These are phyloP conservation scores for Clarireedia homoeocarpa DNA, from an alignment of 2,329 filamentous ascomycete species.

Conservation along the genomic window DNA sequence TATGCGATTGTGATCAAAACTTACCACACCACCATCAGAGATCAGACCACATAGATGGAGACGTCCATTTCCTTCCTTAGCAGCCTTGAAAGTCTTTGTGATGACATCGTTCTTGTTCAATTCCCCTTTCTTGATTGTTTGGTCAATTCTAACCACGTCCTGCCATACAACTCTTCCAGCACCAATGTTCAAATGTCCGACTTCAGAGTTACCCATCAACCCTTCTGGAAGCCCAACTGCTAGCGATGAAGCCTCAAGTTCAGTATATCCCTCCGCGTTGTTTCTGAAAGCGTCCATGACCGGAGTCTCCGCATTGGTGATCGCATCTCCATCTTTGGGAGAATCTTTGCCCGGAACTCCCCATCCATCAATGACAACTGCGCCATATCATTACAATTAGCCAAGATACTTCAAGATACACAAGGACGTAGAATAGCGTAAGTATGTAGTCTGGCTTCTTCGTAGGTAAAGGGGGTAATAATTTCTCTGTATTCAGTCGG, in stretches of 20 bases:
- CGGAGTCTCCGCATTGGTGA: slow-evolving; percentile 85
- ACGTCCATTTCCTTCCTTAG: slow-evolving; percentile 82
- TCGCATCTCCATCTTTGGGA: slow-evolving; percentile 86
- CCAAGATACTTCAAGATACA: slow-evolving; percentile 51
- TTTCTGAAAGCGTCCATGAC: slow-evolving; percentile 89
- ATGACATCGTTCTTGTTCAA: slow-evolving; percentile 30
- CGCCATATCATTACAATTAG: slow-evolving; percentile 48
- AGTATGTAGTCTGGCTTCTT: slow-evolving; percentile 31
- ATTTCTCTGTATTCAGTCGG: slow-evolving; percentile 8
- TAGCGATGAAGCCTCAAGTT: slow-evolving; percentile 91
- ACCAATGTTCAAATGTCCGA: slow-evolving; percentile 97
- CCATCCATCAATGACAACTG: slow-evolving; percentile 99
- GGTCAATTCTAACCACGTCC: slow-evolving; percentile 92
- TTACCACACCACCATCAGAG: slow-evolving; percentile 84
- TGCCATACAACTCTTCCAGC: slow-evolving; percentile 98
- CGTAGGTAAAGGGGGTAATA: background rate
- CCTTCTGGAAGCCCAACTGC: slow-evolving; percentile 94
- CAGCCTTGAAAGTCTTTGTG: slow-evolving; percentile 60
- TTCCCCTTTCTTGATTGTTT: slow-evolving; percentile 58
- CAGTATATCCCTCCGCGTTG: slow-evolving; percentile 75
- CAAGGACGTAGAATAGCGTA: slow-evolving; percentile 42
- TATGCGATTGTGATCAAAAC: slow-evolving; percentile 23
- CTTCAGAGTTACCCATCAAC: slow-evolving; percentile 98
- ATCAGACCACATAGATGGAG: slow-evolving; percentile 89
- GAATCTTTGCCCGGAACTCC: slow-evolving; percentile 76